These are phyloP conservation scores for Fusarium sp. DNA, from an alignment of 2,329 filamentous ascomycete genomes.

Conservation along the genomic window DNA sequence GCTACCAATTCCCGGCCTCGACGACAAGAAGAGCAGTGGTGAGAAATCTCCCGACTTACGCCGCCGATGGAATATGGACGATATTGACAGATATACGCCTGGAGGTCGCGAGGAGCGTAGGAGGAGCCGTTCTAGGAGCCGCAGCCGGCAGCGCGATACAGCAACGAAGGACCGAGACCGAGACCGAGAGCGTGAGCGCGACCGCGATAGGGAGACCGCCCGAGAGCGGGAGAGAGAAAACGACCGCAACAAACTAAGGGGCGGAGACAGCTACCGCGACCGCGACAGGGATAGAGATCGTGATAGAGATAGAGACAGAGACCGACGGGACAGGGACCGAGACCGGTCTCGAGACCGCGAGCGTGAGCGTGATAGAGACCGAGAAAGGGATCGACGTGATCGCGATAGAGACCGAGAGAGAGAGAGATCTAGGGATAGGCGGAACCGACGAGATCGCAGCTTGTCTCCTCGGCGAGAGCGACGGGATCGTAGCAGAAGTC, in stretches of 20 bases:
- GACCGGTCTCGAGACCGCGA: slow-evolving; percentile 48
- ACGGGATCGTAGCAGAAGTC: slow-evolving; percentile 51
- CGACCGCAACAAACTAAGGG: slow-evolving; percentile 43
- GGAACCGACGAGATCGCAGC: slow-evolving; percentile 44
- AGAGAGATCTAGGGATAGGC: slow-evolving; percentile 35
- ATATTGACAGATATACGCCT: slow-evolving; percentile 58
- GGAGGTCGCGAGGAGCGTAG: slow-evolving; percentile 54
- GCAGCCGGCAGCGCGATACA: slow-evolving; percentile 47
- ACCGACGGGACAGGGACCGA: slow-evolving; percentile 49
- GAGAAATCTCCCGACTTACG: slow-evolving; percentile 57
- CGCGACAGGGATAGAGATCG: slow-evolving; percentile 40
- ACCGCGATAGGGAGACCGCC: slow-evolving; percentile 35
- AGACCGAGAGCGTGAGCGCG: slow-evolving; percentile 45
- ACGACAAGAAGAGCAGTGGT: slow-evolving; percentile 58
- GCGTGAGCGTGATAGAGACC: slow-evolving; percentile 45
- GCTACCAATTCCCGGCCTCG: slow-evolving; percentile 65
- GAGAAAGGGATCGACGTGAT: slow-evolving; percentile 44
- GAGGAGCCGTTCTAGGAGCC: slow-evolving; percentile 49
- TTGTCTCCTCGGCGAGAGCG: slow-evolving; percentile 49
- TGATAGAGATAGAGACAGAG: slow-evolving; percentile 46
- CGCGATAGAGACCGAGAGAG: slow-evolving; percentile 27
- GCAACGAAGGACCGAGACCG: slow-evolving; percentile 48
- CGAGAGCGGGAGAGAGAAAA: slow-evolving; percentile 40
- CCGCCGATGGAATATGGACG: slow-evolving; percentile 41
- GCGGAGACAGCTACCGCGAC: slow-evolving; percentile 29